Conservation (phyloP, 306 rosid genomes). For the Astragalus membranaceus region DNA sequence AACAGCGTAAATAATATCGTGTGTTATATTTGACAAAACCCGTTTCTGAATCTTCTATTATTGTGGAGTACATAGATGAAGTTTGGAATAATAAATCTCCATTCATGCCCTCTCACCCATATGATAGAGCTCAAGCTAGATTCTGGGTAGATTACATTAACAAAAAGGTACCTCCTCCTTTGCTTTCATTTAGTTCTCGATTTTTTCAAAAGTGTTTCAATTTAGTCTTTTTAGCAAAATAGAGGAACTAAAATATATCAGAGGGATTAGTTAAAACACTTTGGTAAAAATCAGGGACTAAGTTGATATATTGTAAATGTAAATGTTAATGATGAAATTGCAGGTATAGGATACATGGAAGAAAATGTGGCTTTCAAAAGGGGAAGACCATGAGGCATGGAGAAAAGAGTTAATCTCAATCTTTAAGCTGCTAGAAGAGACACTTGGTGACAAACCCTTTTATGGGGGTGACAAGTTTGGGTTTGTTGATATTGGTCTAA, state of each 20-base stretch:
- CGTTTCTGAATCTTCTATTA: conserved; percentile 28
- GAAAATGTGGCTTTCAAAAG: conserved; percentile 29
- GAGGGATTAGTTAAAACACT: too few relatives aligned
- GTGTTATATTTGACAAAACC: too few relatives aligned
- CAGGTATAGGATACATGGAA: background rate
- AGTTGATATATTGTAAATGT: too few relatives aligned
- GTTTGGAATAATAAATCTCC: conserved; percentile 23
- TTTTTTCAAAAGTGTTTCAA: too few relatives aligned
- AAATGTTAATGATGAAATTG: too few relatives aligned
- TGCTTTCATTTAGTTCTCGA: too few relatives aligned
- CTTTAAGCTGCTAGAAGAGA: conserved; percentile 25
- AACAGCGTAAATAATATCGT: too few relatives aligned
- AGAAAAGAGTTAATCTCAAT: conserved; percentile 29
- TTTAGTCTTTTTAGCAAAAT: too few relatives aligned
- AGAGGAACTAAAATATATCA: too few relatives aligned
- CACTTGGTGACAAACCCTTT: conserved; percentile 24
- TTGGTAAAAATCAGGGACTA: too few relatives aligned
- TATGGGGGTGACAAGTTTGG: conserved; percentile 41
- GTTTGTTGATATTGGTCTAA: conserved; percentile 36
- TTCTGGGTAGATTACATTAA: conserved; percentile 35
- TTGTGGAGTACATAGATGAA: conserved; percentile 28
- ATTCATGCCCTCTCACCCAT: conserved; percentile 21
- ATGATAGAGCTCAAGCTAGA: conserved; percentile 36
- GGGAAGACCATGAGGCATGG: conserved; percentile 38
- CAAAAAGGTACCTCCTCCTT: background rate